Base-by-base conservation (phyloP, 805 yeast species). In the Helenozyma rhizophorensis region DNA sequence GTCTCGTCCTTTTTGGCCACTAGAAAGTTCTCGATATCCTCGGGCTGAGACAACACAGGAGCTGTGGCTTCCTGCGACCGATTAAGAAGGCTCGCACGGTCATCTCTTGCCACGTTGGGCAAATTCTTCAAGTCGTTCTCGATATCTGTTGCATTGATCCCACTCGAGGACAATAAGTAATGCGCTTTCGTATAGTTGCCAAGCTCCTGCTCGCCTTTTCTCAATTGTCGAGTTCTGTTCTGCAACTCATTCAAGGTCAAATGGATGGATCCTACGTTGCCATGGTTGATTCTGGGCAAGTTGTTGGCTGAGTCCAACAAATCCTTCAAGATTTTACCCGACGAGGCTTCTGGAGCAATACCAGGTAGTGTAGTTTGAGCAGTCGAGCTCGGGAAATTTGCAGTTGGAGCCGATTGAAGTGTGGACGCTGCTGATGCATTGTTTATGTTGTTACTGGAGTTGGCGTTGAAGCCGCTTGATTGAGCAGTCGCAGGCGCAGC, bases 131-230 rank as follows among this genome's bases (percentile, higher is more conserved):
- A 58, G 30, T 78, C 80, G 21, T 60, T 60, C 43, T 84, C 88
- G 24, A 89, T 78, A 36, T 86, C 93, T 47, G 86, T 95, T 31
- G 90, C 80, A 25, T 85, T 78, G 30, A 88, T 74, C 1, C 97
- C 97, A 50, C 90, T 82, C 1, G 89, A 84, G 5, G 96, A 96
- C 27, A 90, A 65, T 24, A 93, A 63, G 55, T 93, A 93, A 53
- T 93, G 97, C 2, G 85, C 93, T 48, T 78, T 80, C 2, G 87
- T 80, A 49, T 62, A 71, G 27, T 64, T 63, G 10, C 54, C 48
- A 13, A 53, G 52, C 13, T 52, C 50, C 24, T 38, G 46, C 11
- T 48, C 50, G 12, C 39, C 36, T 36, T 68, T 71, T 34, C 87
- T 67, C 48, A 81, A 62, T 28, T 68, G 73, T 33, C 65, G 67